phyloP scores from a whole-genome alignment of 257 asterid genomes.

The Ligustrum vulgare region DNA sequence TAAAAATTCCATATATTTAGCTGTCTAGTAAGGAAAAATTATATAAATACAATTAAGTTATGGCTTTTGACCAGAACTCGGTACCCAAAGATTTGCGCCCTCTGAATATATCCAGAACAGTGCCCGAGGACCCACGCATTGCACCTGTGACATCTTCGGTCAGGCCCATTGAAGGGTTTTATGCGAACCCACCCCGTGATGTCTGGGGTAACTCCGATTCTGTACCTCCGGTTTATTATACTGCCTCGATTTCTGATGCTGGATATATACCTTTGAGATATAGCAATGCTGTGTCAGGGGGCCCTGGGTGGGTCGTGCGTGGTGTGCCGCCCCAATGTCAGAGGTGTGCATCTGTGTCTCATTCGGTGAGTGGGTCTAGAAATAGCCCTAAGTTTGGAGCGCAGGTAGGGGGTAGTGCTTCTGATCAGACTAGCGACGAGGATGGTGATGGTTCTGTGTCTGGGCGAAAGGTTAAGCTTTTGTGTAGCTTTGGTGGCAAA shows the following conservation, averaged over 20 bases:
- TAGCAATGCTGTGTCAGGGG: conserved; percentile 51
- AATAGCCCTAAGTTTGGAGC: conserved; percentile 35
- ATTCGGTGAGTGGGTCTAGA: conserved; percentile 37
- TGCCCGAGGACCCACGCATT: conserved; percentile 68
- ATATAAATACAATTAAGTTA: conserved; percentile 21
- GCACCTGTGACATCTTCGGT: conserved; percentile 55
- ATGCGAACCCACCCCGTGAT: conserved; percentile 46
- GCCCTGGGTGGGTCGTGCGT: conserved; percentile 63
- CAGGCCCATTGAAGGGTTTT: conserved; percentile 66
- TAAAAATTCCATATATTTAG: conserved; percentile 18
- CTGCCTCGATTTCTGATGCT: conserved; percentile 44
- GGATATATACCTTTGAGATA: conserved; percentile 57
- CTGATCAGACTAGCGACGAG: conserved; percentile 70
- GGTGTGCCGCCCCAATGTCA: conserved; percentile 48
- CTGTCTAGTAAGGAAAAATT: conserved; percentile 1
- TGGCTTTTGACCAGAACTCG: conserved; percentile 85
- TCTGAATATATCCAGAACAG: conserved; percentile 50
- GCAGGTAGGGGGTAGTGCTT: conserved; percentile 35
- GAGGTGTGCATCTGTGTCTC: conserved; percentile 34
- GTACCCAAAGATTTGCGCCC: conserved; percentile 78
- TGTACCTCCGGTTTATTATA: conserved; percentile 60
- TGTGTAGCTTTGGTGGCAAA: conserved; percentile 98
- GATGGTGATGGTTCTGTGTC: conserved; percentile 69
- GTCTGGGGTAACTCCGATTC: conserved; percentile 47
- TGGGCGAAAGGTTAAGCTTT: conserved; percentile 71